Conservation (phyloP, 2,329 filamentous ascomycete species). For the Talaromyces amestolkiae region DNA sequence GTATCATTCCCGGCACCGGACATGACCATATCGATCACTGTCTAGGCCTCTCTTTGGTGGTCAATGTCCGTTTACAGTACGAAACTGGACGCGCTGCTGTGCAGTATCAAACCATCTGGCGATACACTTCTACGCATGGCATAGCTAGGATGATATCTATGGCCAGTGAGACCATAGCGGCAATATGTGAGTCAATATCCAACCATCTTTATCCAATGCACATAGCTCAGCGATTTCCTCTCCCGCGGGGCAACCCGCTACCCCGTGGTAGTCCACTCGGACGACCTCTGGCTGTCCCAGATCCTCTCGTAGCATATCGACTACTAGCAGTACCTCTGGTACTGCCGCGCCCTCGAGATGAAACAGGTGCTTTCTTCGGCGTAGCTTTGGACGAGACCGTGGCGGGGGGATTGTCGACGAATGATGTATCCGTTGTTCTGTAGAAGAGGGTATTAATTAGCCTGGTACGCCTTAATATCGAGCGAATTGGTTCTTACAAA, state of each 20-base stretch:
- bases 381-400: constrained; percentile 48
- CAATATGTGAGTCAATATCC: neutral
- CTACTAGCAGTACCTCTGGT: constrained; percentile 29
- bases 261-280: constrained; percentile 41
- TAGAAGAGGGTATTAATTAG: neutral
- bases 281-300: constrained; percentile 30
- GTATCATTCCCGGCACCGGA: neutral
- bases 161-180: neutral
- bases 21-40: neutral
- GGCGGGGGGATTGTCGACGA: constrained; percentile 75
- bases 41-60: neutral
- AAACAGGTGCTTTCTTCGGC: constrained; percentile 30
- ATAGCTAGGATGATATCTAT: neutral
- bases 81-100: neutral
- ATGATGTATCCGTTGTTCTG: constrained; percentile 87
- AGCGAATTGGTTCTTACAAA: constrained; percentile 56
- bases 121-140: neutral
- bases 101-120: neutral
- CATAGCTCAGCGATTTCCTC: constrained; percentile 35
- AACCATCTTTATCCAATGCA: neutral
- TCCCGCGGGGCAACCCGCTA: constrained; percentile 35
- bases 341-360: constrained; percentile 25
- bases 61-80: neutral
- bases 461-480: neutral
- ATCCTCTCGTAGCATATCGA: constrained; percentile 40